Base-by-base conservation (phyloP, 2,329 filamentous ascomycete species). In the Fusarium sp. region DNA sequence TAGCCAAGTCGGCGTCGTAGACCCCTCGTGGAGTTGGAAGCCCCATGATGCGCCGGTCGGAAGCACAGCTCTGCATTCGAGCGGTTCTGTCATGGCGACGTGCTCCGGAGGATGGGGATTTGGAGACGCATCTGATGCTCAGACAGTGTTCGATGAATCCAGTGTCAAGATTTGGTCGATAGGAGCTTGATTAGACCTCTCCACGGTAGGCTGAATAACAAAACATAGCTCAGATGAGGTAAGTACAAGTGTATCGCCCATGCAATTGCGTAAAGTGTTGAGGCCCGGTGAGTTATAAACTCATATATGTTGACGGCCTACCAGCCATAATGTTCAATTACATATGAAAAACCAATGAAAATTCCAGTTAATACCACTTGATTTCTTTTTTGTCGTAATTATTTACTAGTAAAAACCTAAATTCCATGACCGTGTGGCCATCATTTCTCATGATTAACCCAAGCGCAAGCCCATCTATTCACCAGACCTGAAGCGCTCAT, bases 41-140 rank as follows among this genome's bases (percentile, higher is more conserved):
- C 81, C 82, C 1, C 83, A 86, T 59, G 73, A 74, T 7, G 80
- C 83, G 1, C 81, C 85, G 1, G 78, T 88, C 1, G 84, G 85
- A 10, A 83, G 83, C 41, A 80, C 84, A 9, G 78, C 80, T 15
- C 74, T 89, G 58, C 87, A 89, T 69, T 75, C 77, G 6, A 85
- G 84, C 65, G 87, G 87, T 4, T 84, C 86, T 0, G 86, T 88
- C 2, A 77, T 83, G 16, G 86, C 84, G 20, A 88, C 86, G 1
- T 88, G 85, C 71, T 85, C 85, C 0, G 86, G 86, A 3, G 83
- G 83, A 3, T 88, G 86, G 86, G 78, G 77, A 3, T 72, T 72
- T 34, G 54, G 56, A 10, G 40, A 61, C 6, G 12, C 28, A 3
- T 44, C 52, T 15, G 44, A 55, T 23, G 28, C 46, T 9, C 59